phyloP scores from a whole-genome alignment of 2,329 filamentous ascomycete genomes.

The Beauveria caledonica region DNA sequence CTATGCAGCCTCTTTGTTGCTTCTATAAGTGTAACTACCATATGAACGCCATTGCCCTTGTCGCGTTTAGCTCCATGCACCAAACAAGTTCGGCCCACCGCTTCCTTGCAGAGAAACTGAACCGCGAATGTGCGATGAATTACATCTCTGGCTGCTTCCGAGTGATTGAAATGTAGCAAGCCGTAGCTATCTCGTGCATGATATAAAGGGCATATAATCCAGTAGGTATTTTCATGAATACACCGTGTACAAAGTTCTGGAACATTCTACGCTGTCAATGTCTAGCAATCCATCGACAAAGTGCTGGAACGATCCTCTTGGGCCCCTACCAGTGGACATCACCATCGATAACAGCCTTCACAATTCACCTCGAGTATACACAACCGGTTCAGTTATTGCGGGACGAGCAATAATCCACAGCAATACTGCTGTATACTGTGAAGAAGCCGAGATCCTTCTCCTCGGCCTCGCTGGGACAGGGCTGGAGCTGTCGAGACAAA shows the following conservation, averaged over 20 bases:
- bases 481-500: conserved; percentile 3
- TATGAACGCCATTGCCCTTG: conserved; percentile 2
- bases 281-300: neutral
- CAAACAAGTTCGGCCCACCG: neutral
- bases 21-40: conserved; percentile 12
- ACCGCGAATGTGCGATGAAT: conserved; percentile 1
- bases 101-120: neutral
- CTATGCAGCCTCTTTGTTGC: neutral
- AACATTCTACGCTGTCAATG: neutral
- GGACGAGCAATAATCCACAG: neutral
- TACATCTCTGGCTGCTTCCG: neutral
- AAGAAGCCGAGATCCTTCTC: conserved; percentile 4
- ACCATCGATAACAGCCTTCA: neutral
- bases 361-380: neutral
- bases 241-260: neutral
- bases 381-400: neutral
- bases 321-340: neutral
- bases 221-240: neutral
- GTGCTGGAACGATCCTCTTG: neutral
- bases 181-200: neutral
- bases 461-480: conserved; percentile 2
- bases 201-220: neutral
- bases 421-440: neutral
- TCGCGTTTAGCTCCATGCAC: conserved; percentile 3
- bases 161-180: neutral